Base-by-base conservation (phyloP, 352 stramenopile genomes). In the Phytophthora pini region DNA sequence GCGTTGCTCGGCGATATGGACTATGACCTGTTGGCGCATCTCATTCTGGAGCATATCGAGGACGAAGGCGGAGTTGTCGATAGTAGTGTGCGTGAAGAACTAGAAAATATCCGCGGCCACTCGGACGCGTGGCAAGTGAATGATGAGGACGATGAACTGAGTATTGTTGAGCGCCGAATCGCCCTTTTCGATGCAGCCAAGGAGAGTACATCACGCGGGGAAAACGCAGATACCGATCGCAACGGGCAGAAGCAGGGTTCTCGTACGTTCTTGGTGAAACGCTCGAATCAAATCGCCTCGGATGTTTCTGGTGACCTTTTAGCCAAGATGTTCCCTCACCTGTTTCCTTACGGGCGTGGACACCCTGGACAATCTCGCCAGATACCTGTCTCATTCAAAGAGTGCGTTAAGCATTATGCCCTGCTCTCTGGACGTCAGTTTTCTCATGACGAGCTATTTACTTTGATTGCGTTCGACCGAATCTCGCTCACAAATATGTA, bases 401-500 rank as follows among this genome's bases (percentile, higher is more conserved):
- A 45, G 9, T 64, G 53, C 12, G 27, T 64, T 3, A 51, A 56
- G 12, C 40, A 65, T n/a, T 65, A 70, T 10, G 20, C 36, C 10
- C 10, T 40, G 31, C 40, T 60, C 3, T 54, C 34, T 34, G 24
- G 15, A 8, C 52, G 53, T 1, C 36, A 45, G 5, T 64, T 69
- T 39, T 52, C 47, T 0, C 29, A 64, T 12, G 29, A 64, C 11
- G 46, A 60, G 20, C 31, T 69, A 3, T 69, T 69, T 39, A 44
- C n/a, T 3, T 29, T 64, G 15, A 10, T 58, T 27, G 11, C 24
- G 4, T 63, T 69, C 24, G 61, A 63, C 22, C 46, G 10, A 1
- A 47, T 64, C 5, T 64, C 53, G 5, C n/a, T 64, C 9, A 29
- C 45, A 27, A 55, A 56, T 10, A 64, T 69, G 60, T 56, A 50